A percentile compares a stretch with the other conserved stretches of the same genome.
These are phyloP conservation scores for Trichodelitschia bisporula DNA, from an alignment of 495 filamentous ascomycete species.

Conservation along the genomic window DNA sequence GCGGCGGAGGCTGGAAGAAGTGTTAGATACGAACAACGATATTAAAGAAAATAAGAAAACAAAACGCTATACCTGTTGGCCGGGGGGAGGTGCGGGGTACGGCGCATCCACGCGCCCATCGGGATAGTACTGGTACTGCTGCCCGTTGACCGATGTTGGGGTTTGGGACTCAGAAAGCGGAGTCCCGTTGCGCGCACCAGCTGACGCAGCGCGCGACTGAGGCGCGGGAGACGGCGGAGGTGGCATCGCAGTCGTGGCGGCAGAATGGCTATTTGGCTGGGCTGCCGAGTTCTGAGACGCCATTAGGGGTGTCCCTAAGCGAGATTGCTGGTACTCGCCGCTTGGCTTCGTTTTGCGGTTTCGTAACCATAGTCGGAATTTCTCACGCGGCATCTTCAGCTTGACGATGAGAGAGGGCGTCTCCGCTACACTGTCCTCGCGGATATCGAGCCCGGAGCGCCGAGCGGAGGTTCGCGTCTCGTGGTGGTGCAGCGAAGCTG, in stretches of 20 bases:
- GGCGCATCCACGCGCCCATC: constrained; percentile 11
- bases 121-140: constrained; percentile 8
- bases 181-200: too few relatives aligned
- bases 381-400: constrained; percentile 41
- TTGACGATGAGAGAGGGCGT: constrained; percentile 48
- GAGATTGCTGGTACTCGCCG: constrained; percentile 5
- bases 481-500: constrained; percentile 35
- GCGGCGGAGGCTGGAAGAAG: constrained; percentile 38
- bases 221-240: too few relatives aligned
- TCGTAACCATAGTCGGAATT: constrained; percentile 31
- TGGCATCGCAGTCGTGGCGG: too few relatives aligned
- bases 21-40: constrained; percentile 1
- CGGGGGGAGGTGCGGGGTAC: constrained; percentile 5
- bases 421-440: constrained; percentile 52
- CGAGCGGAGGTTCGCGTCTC: constrained; percentile 43
- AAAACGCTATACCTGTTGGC: too few relatives aligned
- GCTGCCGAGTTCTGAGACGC: too few relatives aligned
- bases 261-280: too few relatives aligned
- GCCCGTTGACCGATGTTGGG: constrained; percentile 2
- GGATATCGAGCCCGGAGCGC: constrained; percentile 29
- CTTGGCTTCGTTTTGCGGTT: constrained; percentile 19
- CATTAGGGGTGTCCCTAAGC: constrained; percentile 17
- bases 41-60: too few relatives aligned
- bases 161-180: too few relatives aligned
- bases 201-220: too few relatives aligned